Evolutionary conservation across 140 eudicot genomes (phyloP), one percentile per base, ranked within the genome.

Genomic region (Cichorium intybus): DNA sequence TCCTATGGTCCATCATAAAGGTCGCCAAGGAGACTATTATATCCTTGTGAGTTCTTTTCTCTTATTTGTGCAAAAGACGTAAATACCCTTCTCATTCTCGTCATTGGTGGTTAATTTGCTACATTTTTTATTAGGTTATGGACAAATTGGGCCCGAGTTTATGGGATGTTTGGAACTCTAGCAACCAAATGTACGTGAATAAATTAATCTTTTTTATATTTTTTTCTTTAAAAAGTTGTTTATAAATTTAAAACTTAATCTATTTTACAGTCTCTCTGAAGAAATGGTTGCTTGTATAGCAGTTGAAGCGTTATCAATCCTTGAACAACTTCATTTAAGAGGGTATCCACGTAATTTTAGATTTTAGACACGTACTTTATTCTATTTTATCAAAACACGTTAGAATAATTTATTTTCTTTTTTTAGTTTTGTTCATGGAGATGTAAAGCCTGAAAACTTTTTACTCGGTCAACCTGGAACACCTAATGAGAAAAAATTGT

Each of bases 231-330:
- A n/a, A 29, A 33, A 41, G 26, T 15, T 62, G 59, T 34, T 39
- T 26, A 24, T n/a, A 45, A 35, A 29, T 58, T 26, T 26, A 20
- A 37, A 14, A 24, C 3, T 35, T 23, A 14, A 24, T 67, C 35
- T 39, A 49, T 37, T 24, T 4, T 23, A 24, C 77, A 79, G 93
- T 54, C 72, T 85, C 55, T 81, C 93, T 0, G 87, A 71, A 54
- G 93, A 81, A 73, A 85, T 81, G 93, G 88, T 85, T 65, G 82
- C 93, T 27, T 85, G 93, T 56, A 85, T 85, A 54, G 93, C 88
- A 11, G 82, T 85, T 54, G 93, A 85, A 61, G 59, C 93, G 7
- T 45, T 85, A 60, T 85, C 93, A 10, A 85, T 85, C 14, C 60
- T 85, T 35, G 87, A 85, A 74, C 84, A 85, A 51, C 78, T 85